Conservation (phyloP, 176 grass and related monocot genomes). For the Puya raimondii region DNA sequence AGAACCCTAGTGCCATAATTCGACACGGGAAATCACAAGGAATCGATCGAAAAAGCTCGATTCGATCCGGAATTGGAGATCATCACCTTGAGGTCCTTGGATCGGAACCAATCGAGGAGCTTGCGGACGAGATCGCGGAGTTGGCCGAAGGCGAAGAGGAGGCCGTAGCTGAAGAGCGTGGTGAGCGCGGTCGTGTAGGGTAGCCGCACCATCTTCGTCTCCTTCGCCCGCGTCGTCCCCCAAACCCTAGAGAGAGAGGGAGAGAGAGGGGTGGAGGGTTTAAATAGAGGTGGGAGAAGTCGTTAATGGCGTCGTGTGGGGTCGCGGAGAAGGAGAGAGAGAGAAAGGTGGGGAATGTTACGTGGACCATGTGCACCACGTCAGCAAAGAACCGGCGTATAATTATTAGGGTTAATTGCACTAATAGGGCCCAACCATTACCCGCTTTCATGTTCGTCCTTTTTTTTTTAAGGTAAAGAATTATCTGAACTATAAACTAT, state of each 20-base stretch:
- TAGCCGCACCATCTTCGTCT: slow-evolving; percentile 58
- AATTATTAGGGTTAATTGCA: no score
- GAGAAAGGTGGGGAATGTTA: no score
- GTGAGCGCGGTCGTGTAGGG: slow-evolving; percentile 67
- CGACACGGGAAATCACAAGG: not conserved
- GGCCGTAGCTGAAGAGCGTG: slow-evolving; percentile 75
- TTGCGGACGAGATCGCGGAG: slow-evolving; percentile 59
- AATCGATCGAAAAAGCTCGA: not conserved
- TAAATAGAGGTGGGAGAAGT: not conserved
- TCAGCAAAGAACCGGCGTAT: no score
- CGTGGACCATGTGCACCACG: no score
- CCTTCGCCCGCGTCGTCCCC: not conserved
- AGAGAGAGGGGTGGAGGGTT: not conserved
- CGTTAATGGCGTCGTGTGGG: no score
- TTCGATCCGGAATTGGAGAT: not conserved
- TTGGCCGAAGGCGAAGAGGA: slow-evolving; percentile 78
- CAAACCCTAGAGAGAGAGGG: not conserved
- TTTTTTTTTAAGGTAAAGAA: no score
- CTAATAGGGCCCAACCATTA: no score
- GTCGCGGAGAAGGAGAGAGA: no score
- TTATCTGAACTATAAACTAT: no score
- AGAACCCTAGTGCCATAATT: not conserved
- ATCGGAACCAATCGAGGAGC: slow-evolving; percentile 49
- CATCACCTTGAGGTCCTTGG: slow-evolving; percentile 48
- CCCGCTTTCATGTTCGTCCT: no score